Percentiles rank a stretch among this genome's conserved stretches.
Evolutionary conservation across 257 asterid genomes (phyloP).

Genomic region (Solanum chiquidenum): DNA sequence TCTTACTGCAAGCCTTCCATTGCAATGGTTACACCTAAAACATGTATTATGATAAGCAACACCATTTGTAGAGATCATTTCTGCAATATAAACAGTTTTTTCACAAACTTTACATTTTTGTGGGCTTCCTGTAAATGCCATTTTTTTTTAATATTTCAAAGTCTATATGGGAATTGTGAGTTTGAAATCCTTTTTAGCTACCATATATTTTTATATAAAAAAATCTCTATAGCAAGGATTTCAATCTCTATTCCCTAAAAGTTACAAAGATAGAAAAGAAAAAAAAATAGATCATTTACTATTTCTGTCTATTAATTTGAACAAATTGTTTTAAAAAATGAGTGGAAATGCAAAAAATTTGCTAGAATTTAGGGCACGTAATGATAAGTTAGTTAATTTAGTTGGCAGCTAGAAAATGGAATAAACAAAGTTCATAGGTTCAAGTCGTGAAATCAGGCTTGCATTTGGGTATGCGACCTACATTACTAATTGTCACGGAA

Average conservation of each 20-base stretch:
- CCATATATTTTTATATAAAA: background rate
- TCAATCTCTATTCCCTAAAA: background rate
- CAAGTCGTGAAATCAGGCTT: background rate
- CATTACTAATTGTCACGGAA: rapidly evolving
- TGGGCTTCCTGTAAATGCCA: conserved; percentile 7
- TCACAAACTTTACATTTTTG: conserved; percentile 59
- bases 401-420: no score
- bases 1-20: conserved; percentile 45
- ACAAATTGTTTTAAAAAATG: background rate
- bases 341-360: background rate
- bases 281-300: background rate
- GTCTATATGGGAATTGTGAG: conserved; percentile 4
- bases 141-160: background rate
- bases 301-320: background rate
- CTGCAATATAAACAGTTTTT: conserved; percentile 47
- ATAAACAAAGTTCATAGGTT: background rate
- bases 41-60: conserved; percentile 46
- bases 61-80: conserved; percentile 56
- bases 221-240: background rate
- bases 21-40: conserved; percentile 56
- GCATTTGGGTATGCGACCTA: background rate
- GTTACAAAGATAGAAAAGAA: background rate
- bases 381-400: no score
- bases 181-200: background rate
- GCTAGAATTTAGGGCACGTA: background rate